Base-by-base conservation (phyloP, 768 basidiomycete genomes). In the Rhodotorula kratochvilovae region DNA sequence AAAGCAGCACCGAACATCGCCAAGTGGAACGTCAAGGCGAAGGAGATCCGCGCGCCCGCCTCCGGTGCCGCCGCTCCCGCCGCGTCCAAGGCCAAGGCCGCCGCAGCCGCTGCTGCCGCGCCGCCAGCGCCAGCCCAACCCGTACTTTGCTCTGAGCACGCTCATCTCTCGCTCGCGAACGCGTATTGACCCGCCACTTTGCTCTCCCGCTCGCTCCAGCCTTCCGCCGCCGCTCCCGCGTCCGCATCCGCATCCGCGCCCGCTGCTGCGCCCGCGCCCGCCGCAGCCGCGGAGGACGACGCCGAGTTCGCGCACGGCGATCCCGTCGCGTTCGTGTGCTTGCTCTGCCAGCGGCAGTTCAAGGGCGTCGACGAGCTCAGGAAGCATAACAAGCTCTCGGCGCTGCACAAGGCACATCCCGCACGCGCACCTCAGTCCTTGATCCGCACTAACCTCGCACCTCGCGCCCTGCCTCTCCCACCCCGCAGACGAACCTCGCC, bases 1-100 rank as follows among this genome's bases (percentile, higher is more conserved):
- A 75, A 96, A 91, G 90, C 88, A 56, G 90, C 86, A 60, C 90
- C 86, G 80, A 92, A 93, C 77, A 97, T 99, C 79, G 88, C 85
- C 77, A 97, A 98, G 79, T 99, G 95, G 96, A 98, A 94, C 79
- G 89, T 89, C 82, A 91, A 94, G 17, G 91, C 95, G 81, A 89
- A 89, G 81, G 94, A 92, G 77, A 84, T 96, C 61, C 86, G 85
- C 19, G 39, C 61, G 23, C 61, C 55, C 11, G 39, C 63, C 25
- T 6, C 62, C 6, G 23, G 62, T 50, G 31, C 67, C 36, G 54
- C 66, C 21, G 33, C 63, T 19, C 48, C 74, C 12, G 48, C 48
- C 21, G 19, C 36, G 62, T 79, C 33, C 19, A 29, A 35, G 39
- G 13, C 29, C 17, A 21, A 33, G 4, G 29, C 48, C n/a, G n/a